Evolutionary conservation across 768 basidiomycete genomes (phyloP), one percentile per base, ranked within the genome.

Genomic region (Trichaptum fuscoviolaceum): DNA sequence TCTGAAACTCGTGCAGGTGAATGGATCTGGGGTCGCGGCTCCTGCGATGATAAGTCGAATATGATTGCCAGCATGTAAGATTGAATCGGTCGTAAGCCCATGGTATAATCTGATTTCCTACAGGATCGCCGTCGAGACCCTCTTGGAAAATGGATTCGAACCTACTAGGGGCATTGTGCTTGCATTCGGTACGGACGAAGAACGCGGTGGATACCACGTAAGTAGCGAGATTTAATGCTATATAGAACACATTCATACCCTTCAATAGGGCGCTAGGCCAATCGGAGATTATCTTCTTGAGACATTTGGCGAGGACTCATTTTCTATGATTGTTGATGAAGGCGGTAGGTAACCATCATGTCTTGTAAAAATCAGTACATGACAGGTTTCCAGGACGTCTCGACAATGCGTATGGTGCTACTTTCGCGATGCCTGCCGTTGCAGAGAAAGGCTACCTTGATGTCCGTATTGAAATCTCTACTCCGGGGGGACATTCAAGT

Each of bases 1-100:
- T 10, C 25, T 58, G 25, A 61, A 25, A 25, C 4, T 25, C 59
- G 24, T 23, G 59, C 30, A 71, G 42, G 42, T 12, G 42, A 52
- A 52, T 52, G 42, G 42, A 52, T 52, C 42, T 52, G 42, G 42
- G 42, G 42, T 12, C 81, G 92, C 9, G 92, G 92, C 36, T 82
- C 84, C 62, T 79, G 78, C 2, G 92, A 94, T 71, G 90, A 92
- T 77, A 95, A 95, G 78, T 84, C 83, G 42, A 52, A 52, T 52
- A 52, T 52, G 42, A 12, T 52, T 20, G 42, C 42, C 20, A 52
- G 42, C 58, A n/a, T 36, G n/a, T 67, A 57, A 68, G 10, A 67
- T 35, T 25, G 18, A 12, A 65, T 20, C 62, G 26, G 63, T 24
- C 57, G n/a, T 61, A 24, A 34, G n/a, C 42, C 64, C n/a, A 64